Evolutionary conservation across 345 rosid genomes (phyloP), one percentile per base, ranked within the genome.

Genomic region (Citrus inodora): DNA sequence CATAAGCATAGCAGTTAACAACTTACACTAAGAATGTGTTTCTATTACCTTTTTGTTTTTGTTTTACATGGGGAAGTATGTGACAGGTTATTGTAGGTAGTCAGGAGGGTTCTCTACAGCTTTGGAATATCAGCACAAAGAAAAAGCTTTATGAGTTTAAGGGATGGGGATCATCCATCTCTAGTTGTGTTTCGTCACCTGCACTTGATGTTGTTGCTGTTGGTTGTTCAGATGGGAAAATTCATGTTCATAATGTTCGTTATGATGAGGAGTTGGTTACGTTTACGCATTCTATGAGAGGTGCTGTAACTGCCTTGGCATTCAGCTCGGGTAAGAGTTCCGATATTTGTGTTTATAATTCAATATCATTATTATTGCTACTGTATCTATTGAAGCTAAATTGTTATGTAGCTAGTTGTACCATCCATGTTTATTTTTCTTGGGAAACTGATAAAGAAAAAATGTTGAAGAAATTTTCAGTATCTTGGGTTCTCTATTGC

Each of bases 201-300:
- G 98, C 99, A 24, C 83, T 96, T 48, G 99, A 96, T 91, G 95
- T 96, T 69, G 86, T 91, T 87, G 98, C 95, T 0, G 87, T 92
- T 83, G 99, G 99, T 63, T 96, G 99, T 85, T 87, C 92, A 73
- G 95, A 96, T 87, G 99, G 98, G 73, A 91, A 82, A 85, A 90
- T 96, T 86, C 99, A 92, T 68, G 86, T 96, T 37, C 97, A 94
- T 82, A 92, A 96, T 80, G 82, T 96, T 17, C 92, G 87, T 42
- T 82, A 79, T 83, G 98, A 94, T 79, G 85, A 91, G 84, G 94
- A 91, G 86, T 75, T 96, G 73, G 90, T 92, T 58, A 82, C 92
- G 6, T 96, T 91, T 87, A 79, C 90, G 60, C 95, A 96, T 78
- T 88, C 97, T 35, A 83, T 87, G 3, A 90, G 98, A 77, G 99